These are phyloP conservation scores for Balansia obtecta DNA, from an alignment of 2,329 filamentous ascomycete genomes.

Conservation along the genomic window DNA sequence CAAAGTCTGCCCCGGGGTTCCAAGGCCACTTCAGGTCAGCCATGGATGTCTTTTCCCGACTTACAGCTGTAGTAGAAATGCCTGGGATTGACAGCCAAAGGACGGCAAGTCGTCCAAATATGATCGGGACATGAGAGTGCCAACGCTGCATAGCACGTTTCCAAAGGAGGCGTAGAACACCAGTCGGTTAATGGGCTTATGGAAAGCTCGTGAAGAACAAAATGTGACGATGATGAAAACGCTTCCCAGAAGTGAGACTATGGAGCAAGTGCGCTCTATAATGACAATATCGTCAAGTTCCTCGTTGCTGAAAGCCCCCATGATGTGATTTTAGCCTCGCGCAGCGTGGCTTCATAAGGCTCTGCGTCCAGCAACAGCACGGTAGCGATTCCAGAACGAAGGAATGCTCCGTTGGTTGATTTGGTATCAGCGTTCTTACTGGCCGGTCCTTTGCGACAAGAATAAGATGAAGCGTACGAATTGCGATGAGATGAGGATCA, in stretches of 20 bases:
- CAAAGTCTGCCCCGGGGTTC: no score
- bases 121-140: constrained; percentile 50
- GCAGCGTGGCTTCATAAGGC: not conserved
- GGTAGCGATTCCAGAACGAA: not conserved
- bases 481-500: no score
- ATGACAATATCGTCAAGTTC: constrained; percentile 15
- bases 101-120: constrained; percentile 33
- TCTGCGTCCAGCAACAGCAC: not conserved
- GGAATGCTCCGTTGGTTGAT: no score
- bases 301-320: constrained; percentile 17
- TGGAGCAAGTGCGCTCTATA: constrained; percentile 10
- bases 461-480: no score
- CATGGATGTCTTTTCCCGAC: constrained; percentile 15
- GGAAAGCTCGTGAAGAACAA: constrained; percentile 48
- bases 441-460: no score
- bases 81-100: constrained; percentile 51
- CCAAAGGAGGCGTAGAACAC: constrained; percentile 71
- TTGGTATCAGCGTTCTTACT: no score
- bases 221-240: constrained; percentile 60
- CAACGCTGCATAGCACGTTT: constrained; percentile 61
- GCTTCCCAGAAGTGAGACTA: constrained; percentile 51
- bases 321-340: not conserved
- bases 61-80: constrained; percentile 62
- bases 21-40: no score
- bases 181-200: constrained; percentile 69